Base-by-base conservation (phyloP, 108 stramenopile species). In the Hondaea fermentalgiana region DNA sequence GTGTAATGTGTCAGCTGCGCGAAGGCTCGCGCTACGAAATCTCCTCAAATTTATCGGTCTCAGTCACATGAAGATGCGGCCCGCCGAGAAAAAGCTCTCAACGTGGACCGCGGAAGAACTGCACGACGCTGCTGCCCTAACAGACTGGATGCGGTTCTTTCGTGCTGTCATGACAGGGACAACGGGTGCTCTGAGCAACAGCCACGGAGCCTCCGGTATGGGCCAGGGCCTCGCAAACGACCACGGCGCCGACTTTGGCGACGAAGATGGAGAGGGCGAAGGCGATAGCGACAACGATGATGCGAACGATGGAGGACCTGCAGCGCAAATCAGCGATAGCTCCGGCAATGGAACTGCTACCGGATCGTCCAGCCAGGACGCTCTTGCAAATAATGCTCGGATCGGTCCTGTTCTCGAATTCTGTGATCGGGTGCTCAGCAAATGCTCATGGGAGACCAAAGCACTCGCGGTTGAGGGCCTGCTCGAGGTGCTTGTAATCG, bases 131-230 rank as follows among this genome's bases (percentile, higher is more conserved):
- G 25, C 64, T 8, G 64, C 64, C 14, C 76, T 83, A 12, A 83
- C 76, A 16, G 51, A 83, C 45, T 83, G 76, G 76, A 83, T 83
- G 76, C 45, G 51, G 23, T 53, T 53, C 49, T 83, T 83, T 45
- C 76, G 76, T 21, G 76, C 49, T n/a, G 76, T 83, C 25, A 83
- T 83, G 76, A 83, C 76, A 6, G 76, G 76, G n/a, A 53, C 51
- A 17, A 53, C 51, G 3, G 76, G 49, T 53, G 64, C 64, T 1
- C 64, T 69, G 14, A 23, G 64, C 64, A 28, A 69, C 10, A 69
- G 64, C 42, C 25, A 10, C 64, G 25, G 35, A 23, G 42, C 64
- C 3, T 6, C 25, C 25, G 64, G n/a, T 59, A 23, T 23, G 19
- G 59, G 3, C 19, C 19, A 59, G 19, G 59, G 59, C 19, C 19